Conservation (phyloP, 2,329 filamentous ascomycete species). For the Pestalotiopsis sp. region DNA sequence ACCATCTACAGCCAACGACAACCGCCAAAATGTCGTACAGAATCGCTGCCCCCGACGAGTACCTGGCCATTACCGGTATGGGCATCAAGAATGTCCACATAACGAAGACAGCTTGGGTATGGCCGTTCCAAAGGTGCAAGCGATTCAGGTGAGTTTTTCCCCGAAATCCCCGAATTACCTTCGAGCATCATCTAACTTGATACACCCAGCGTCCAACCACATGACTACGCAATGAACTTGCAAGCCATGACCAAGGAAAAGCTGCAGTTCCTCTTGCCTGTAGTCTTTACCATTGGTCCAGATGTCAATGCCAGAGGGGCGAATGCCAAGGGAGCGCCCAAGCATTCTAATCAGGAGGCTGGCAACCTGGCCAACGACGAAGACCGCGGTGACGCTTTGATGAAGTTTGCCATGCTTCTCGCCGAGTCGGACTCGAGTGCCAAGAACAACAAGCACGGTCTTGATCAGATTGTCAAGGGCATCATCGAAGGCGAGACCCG, state of each 20-base stretch:
- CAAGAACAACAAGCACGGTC: slow-evolving; percentile 52
- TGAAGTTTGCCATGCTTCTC: slow-evolving; percentile 81
- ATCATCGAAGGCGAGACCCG: slow-evolving; percentile 89
- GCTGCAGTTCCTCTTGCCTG: slow-evolving; percentile 77
- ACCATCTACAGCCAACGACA: not conserved
- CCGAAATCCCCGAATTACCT: not conserved
- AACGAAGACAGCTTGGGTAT: slow-evolving; percentile 73
- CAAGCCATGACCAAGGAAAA: slow-evolving; percentile 92
- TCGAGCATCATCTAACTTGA: slow-evolving; percentile 10
- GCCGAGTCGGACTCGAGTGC: slow-evolving; percentile 57
- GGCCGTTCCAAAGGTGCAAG: slow-evolving; percentile 67
- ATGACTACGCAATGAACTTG: slow-evolving; percentile 79
- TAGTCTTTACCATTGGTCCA: slow-evolving; percentile 84
- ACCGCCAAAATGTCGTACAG: slow-evolving; percentile 57
- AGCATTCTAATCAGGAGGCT: slow-evolving; percentile 11
- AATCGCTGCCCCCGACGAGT: slow-evolving; percentile 75
- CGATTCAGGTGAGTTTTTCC: slow-evolving; percentile 39
- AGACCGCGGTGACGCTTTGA: slow-evolving; percentile 62
- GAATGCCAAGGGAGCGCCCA: slow-evolving; percentile 32
- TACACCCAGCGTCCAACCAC: slow-evolving; percentile 63
- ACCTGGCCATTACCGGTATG: slow-evolving; percentile 84
- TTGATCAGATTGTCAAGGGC: slow-evolving; percentile 83
- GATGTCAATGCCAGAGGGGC: slow-evolving; percentile 63
- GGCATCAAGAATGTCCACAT: slow-evolving; percentile 74
- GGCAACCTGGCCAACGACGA: slow-evolving; percentile 36